Evolutionary conservation across 2,329 filamentous ascomycete genomes (phyloP).

Genomic region (Claviceps sorghi): DNA sequence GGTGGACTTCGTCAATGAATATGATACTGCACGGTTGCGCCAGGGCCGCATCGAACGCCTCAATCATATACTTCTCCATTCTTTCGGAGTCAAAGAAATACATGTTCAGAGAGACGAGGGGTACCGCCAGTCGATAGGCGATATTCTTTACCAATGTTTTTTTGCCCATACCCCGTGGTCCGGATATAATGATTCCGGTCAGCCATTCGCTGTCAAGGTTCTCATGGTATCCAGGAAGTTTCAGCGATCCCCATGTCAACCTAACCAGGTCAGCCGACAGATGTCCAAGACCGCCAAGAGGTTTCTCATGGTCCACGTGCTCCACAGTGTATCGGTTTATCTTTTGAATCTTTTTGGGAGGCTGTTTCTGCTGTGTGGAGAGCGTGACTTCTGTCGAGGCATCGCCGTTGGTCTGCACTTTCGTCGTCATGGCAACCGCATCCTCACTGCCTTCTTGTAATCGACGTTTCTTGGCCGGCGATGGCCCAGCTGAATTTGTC

Average conservation of each 20-base stretch:
- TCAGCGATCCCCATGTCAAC: constrained; percentile 8
- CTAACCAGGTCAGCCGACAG: constrained; percentile 11
- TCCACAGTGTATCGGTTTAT: constrained; percentile 18
- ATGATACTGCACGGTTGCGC: constrained; percentile 74
- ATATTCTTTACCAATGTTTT: constrained; percentile 62
- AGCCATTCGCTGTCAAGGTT: constrained; percentile 7
- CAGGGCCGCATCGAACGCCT: constrained; percentile 60
- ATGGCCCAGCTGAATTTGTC: constrained; percentile 10
- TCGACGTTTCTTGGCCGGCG: constrained; percentile 19
- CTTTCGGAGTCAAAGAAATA: constrained; percentile 26
- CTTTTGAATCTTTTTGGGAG: constrained; percentile 18
- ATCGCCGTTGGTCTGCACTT: constrained; percentile 1
- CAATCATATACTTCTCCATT: constrained; percentile 23
- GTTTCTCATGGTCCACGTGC: constrained; percentile 8
- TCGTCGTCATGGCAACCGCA: constrained; percentile 3
- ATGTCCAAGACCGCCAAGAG: constrained; percentile 18
- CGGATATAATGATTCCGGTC: constrained; percentile 56
- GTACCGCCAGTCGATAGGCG: constrained; percentile 56
- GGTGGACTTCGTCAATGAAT: constrained; percentile 83
- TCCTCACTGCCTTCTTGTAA: constrained; percentile 16
- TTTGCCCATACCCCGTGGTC: constrained; percentile 69
- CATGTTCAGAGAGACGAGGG: constrained; percentile 45
- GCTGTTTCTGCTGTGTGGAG: constrained; percentile 14
- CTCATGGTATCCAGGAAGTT: constrained; percentile 10
- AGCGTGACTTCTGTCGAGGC: neutral